Evolutionary conservation across 768 basidiomycete species (phyloP).

Genomic region (Pulveroboletus sp.): DNA sequence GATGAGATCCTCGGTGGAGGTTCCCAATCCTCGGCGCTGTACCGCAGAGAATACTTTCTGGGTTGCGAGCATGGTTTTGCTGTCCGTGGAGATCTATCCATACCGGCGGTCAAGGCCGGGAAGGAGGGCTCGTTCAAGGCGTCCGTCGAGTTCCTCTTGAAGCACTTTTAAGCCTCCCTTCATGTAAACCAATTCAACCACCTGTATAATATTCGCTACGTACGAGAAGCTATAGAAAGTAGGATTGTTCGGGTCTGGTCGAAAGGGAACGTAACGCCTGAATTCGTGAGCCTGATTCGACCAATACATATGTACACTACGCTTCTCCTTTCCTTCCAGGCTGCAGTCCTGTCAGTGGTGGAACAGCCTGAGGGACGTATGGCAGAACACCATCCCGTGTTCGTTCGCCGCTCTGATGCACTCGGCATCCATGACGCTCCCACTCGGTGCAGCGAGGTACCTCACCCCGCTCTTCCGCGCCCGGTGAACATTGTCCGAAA

Average conservation of each 20-base stretch:
- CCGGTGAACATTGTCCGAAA: slow-evolving; percentile 96
- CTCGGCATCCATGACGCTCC: slow-evolving; percentile 96
- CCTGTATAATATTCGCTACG: background rate
- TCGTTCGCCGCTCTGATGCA: slow-evolving; percentile 97
- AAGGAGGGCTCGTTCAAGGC: slow-evolving; percentile 54
- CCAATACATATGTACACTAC: background rate
- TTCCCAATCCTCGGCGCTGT: slow-evolving; percentile 42
- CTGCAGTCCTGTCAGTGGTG: slow-evolving; percentile 55
- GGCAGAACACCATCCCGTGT: slow-evolving; percentile 85
- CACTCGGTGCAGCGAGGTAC: slow-evolving; percentile 88
- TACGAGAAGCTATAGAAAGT: background rate
- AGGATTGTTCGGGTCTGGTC: background rate
- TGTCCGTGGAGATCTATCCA: slow-evolving; percentile 44
- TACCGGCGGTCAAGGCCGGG: slow-evolving; percentile 52
- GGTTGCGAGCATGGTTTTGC: slow-evolving; percentile 56
- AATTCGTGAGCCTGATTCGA: background rate
- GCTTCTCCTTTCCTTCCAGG: background rate
- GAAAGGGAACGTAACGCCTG: background rate
- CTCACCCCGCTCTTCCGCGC: slow-evolving; percentile 87
- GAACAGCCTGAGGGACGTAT: slow-evolving; percentile 85
- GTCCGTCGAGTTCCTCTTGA: slow-evolving; percentile 50
- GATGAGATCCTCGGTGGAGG: slow-evolving; percentile 48
- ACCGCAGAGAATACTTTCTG: slow-evolving; percentile 20
- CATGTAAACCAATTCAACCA: background rate
- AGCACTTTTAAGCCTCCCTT: slow-evolving; percentile 21